These are phyloP conservation scores for Rhodotorula diobovata DNA, from an alignment of 768 basidiomycete species.

Conservation along the genomic window DNA sequence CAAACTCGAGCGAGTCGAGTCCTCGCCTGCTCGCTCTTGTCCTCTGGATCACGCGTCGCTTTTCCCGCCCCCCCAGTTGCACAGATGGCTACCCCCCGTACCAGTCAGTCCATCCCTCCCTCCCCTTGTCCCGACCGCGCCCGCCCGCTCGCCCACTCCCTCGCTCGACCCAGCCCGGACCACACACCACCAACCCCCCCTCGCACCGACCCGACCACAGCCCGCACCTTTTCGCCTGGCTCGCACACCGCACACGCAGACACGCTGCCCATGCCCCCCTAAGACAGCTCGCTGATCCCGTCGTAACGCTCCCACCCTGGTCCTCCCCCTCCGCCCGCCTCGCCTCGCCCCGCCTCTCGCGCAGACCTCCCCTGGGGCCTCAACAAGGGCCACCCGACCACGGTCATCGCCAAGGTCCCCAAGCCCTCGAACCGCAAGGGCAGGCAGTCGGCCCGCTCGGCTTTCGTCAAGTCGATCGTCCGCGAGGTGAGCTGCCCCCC, in stretches of 20 bases:
- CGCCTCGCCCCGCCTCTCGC: background rate
- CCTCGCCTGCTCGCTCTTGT: background rate
- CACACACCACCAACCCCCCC: background rate
- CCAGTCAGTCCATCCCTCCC: conserved; percentile 10
- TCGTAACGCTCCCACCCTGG: background rate
- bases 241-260: too few species aligned
- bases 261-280: background rate
- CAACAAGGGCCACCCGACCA: conserved; percentile 43
- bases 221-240: background rate
- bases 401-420: conserved; percentile 27
- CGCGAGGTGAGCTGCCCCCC: conserved; percentile 56
- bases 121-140: background rate
- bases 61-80: too few species aligned
- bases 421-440: conserved; percentile 70
- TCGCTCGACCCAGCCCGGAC: background rate
- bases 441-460: conserved; percentile 77
- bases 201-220: too few species aligned
- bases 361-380: conserved; percentile 42
- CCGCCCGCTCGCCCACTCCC: background rate
- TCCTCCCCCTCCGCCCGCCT: background rate
- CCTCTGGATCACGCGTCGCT: background rate
- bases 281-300: background rate
- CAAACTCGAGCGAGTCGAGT: background rate
- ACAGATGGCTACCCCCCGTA: conserved; percentile 13
- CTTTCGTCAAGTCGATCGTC: conserved; percentile 86